Evolutionary conservation across 352 stramenopile genomes (phyloP).

Genomic region (Phytophthora fragariae): DNA sequence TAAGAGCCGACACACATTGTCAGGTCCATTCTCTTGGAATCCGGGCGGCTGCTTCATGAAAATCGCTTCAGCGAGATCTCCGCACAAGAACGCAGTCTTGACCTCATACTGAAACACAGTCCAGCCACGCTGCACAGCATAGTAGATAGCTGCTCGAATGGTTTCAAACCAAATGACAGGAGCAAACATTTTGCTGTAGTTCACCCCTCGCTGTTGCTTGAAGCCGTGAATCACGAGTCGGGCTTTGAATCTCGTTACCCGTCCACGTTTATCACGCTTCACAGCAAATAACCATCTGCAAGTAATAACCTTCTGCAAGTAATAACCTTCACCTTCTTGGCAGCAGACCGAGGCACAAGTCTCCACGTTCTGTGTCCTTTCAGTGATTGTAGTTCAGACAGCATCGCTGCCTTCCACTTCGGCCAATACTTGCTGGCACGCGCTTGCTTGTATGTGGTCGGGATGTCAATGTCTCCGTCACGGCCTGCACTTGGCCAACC

Average conservation of each 20-base stretch:
- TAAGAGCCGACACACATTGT: background rate
- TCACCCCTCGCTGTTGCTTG: constrained; percentile 16
- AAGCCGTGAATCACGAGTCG: constrained; percentile 1
- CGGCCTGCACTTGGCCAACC: background rate
- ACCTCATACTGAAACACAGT: too few relatives aligned
- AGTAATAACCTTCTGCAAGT: too few relatives aligned
- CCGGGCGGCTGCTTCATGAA: background rate
- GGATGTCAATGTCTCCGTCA: background rate
- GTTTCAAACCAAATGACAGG: too few relatives aligned
- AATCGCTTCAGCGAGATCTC: background rate
- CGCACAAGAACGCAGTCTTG: too few relatives aligned
- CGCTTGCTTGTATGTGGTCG: background rate
- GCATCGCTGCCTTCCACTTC: background rate
- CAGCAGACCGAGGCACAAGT: too few relatives aligned
- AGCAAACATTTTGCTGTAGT: background rate
- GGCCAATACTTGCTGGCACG: background rate
- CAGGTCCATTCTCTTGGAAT: background rate
- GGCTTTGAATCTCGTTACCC: constrained; percentile 17
- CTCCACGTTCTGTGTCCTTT: too few relatives aligned
- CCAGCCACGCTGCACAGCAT: too few relatives aligned
- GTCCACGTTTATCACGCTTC: constrained; percentile 5
- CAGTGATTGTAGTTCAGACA: background rate
- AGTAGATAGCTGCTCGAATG: too few relatives aligned
- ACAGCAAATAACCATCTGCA: too few relatives aligned
- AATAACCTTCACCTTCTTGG: too few relatives aligned